Evolutionary conservation across 495 filamentous ascomycete genomes (phyloP), one percentile per base, ranked within the genome.

Genomic region (Xylaria venustula): DNA sequence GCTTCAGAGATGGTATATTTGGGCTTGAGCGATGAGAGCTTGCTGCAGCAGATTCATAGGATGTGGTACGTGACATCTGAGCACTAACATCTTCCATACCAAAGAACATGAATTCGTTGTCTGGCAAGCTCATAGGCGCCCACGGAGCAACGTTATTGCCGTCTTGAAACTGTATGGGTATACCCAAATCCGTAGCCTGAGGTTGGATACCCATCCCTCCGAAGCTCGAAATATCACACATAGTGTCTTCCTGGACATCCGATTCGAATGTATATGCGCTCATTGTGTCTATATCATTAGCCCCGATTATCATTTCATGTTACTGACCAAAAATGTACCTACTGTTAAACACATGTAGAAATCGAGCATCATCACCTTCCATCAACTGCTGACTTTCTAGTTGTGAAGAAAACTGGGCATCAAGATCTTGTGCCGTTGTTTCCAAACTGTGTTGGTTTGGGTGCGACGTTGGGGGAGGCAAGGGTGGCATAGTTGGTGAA

Each of bases 121-220:
- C 65, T 61, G 70, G 70, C n/a, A 75, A 53, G 47, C 69, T 68
- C 32, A 64, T 58, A 32, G 72, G 68, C 44, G 71, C 69, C 78
- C 78, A 80, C 45, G 76, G 75, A 45, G 71, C 65, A 30, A 70
- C 69, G 32, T 76, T 62, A 47, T 54, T 61, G 22, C 58, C 62
- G 36, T 69, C 64, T 50, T 71, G 74, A 42, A 72, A 62, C 7
- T 66, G 66, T 32, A 68, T 62, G 14, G 68, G 69, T 51, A 74
- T 76, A 17, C 64, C 67, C 26, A 78, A 64, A 32, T 72, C 67
- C 49, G 66, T 58, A 7, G 62, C 28, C 32, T 62, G 65, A 8
- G 59, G 32, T 8, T 34, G 20, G 23, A 64, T 64, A 40, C 62
- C 57, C 32, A 64, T 63, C 25, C 63, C 65, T 25, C 50, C 65